phyloP scores from a whole-genome alignment of 2,329 filamentous ascomycete genomes.

The Juglanconis juglandina region DNA sequence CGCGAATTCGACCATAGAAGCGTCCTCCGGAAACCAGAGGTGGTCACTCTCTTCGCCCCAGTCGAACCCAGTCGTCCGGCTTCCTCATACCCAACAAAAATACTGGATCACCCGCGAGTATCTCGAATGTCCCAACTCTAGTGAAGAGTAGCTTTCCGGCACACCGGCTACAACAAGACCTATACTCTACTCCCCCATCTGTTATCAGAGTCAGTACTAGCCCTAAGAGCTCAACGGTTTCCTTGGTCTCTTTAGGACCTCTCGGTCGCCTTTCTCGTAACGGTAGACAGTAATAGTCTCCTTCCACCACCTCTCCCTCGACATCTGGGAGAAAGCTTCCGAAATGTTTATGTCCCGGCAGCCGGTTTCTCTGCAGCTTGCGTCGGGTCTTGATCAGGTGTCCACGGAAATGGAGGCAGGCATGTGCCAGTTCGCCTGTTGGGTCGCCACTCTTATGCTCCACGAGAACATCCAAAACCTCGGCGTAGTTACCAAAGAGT shows the following conservation, averaged over 20 bases:
- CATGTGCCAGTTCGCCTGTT: neutral
- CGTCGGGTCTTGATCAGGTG: neutral
- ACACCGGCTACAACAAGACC: conserved; percentile 1
- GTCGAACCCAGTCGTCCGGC: neutral
- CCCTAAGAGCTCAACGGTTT: neutral
- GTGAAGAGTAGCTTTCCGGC: neutral
- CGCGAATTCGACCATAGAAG: neutral
- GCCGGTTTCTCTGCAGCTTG: neutral
- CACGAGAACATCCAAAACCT: neutral
- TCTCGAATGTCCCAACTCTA: conserved; percentile 1
- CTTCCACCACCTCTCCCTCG: neutral
- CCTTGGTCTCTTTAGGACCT: neutral
- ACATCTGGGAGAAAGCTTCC: neutral
- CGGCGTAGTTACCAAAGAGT: neutral
- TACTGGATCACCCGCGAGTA: neutral
- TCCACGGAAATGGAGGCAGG: neutral
- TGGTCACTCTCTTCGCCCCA: conserved; percentile 1
- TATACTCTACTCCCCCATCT: neutral
- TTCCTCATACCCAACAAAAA: neutral
- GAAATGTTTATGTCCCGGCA: neutral
- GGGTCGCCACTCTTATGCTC: neutral
- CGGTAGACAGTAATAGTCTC: neutral
- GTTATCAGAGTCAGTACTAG: neutral
- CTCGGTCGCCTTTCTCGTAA: neutral
- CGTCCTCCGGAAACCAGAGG: neutral